phyloP scores from a whole-genome alignment of 2,329 filamentous ascomycete species.

The Neonectria punicea region DNA sequence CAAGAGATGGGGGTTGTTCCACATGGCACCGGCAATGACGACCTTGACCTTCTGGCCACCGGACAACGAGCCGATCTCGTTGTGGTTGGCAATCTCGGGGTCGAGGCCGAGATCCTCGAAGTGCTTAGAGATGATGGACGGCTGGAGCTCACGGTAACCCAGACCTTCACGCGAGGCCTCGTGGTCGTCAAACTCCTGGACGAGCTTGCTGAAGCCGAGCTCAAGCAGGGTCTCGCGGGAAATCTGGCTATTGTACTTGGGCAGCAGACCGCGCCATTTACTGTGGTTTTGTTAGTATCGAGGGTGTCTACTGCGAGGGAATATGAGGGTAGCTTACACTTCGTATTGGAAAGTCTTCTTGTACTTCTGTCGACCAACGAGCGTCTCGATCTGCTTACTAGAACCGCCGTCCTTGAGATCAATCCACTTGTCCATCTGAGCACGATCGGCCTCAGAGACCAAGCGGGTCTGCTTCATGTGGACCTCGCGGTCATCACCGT shows the following conservation, averaged over 20 bases:
- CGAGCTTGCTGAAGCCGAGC: slow-evolving; percentile 88
- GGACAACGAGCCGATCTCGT: slow-evolving; percentile 94
- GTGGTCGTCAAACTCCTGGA: slow-evolving; percentile 99
- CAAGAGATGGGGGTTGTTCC: slow-evolving; percentile 98
- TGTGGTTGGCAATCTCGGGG: slow-evolving; percentile 98
- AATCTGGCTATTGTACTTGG: slow-evolving; percentile 93
- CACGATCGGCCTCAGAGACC: slow-evolving; percentile 84
- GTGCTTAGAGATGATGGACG: slow-evolving; percentile 95
- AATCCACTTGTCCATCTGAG: slow-evolving; percentile 90
- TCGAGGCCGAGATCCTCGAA: slow-evolving; percentile 97
- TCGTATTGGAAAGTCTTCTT: slow-evolving; percentile 99
- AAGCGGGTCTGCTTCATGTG: slow-evolving; percentile 97
- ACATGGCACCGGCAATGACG: slow-evolving; percentile 94
- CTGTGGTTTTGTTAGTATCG: slow-evolving; percentile 53
- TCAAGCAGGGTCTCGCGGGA: slow-evolving; percentile 91
- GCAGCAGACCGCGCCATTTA: slow-evolving; percentile 89
- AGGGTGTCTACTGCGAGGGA: not conserved
- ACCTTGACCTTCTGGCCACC: slow-evolving; percentile 99
- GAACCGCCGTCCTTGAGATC: slow-evolving; percentile 87
- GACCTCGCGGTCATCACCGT: slow-evolving; percentile 96
- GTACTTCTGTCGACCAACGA: slow-evolving; percentile 97
- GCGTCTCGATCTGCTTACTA: slow-evolving; percentile 79
- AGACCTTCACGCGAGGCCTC: slow-evolving; percentile 98
- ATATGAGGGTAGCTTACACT: slow-evolving; percentile 68
- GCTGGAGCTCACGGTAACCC: slow-evolving; percentile 92